A percentile compares a stretch with the other conserved stretches of the same genome.
phyloP scores from a whole-genome alignment of 192 early-diverging fungal species.

The Backusella sp. region DNA sequence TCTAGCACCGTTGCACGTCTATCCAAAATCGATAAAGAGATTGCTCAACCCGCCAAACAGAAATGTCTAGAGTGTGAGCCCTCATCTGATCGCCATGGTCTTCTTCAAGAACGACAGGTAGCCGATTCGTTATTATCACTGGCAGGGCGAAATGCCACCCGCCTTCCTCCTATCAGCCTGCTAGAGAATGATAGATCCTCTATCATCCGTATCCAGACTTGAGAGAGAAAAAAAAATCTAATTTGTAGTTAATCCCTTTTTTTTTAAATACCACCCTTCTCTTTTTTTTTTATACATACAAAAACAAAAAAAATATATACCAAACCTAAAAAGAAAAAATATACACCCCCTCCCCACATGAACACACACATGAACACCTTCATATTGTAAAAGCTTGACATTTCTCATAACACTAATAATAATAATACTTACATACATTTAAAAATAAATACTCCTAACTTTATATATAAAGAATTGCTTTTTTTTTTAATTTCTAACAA shows the following conservation, averaged over 20 bases:
- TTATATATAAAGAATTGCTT: neutral
- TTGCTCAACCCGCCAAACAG: constrained; percentile 25
- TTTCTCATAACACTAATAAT: neutral
- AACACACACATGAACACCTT: neutral
- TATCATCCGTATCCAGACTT: neutral
- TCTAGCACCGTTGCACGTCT: constrained; percentile 46
- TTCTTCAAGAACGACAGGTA: constrained; percentile 23
- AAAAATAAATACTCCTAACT: neutral
- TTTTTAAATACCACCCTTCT: neutral
- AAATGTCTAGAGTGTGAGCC: neutral
- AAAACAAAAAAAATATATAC: neutral
- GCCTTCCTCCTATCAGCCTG: constrained; percentile 8
- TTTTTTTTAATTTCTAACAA: neutral
- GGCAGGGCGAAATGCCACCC: neutral
- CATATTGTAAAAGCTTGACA: constrained; percentile 5
- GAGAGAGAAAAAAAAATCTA: neutral
- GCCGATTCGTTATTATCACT: constrained; percentile 29
- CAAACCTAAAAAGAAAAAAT: constrained; percentile 6
- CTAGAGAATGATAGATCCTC: constrained; percentile 3
- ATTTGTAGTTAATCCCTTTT: constrained; percentile 2
- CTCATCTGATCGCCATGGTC: neutral
- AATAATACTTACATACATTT: neutral
- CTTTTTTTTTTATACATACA: neutral
- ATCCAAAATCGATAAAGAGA: constrained; percentile 45
- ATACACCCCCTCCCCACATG: neutral